Base-by-base conservation (phyloP, 495 filamentous ascomycete species). In the Penicilliopsis zonata region DNA sequence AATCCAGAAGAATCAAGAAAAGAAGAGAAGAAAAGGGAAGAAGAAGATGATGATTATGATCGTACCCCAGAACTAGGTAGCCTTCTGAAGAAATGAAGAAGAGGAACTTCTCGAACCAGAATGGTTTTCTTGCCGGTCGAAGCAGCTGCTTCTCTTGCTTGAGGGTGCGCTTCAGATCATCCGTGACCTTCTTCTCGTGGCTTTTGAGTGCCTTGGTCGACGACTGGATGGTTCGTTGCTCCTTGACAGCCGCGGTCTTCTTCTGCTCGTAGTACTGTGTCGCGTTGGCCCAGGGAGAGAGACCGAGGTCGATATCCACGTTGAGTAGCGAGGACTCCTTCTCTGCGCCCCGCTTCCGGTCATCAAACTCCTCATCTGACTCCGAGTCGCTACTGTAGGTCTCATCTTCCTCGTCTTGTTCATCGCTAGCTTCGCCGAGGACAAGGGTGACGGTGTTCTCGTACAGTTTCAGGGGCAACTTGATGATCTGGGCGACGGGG, bases 51-150 rank as follows among this genome's bases (percentile, higher is more conserved):
- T 27, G 14, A 3, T 23, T 6, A 23, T 23, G 26, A 7, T 49
- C 55, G 24, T 49, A 64, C 52, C 67, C 76, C 9, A 98, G 66
- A 8, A 94, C 82, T 4, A 98, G 70, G 47, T 96, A 94, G 5
- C 90, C 88, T 43, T 98, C 90, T 0, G 88, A 94, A 1, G 86
- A 94, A 38, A 96, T 74, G 61, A 98, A 98, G 62, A 81, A 95
- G 10, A 72, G 53, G 42, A 93, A 98, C 48, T 96, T 98, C 44
- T 98, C 90, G 45, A 96, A 95, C 87, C 90, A 98, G 42, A 85
- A 69, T 30, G 74, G 76, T 40, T 75, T 79, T 23, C 90, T 65
- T 9, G 93, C 76, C 9, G 80, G 86, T 31, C 85, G 80, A 2
- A 96, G 63, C 12, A 93, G 56, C 15, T 84, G 76, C 49, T 96